Percentiles rank a stretch among this genome's conserved stretches.
These are phyloP conservation scores for Iris macrosiphon DNA, from an alignment of 106 monocot species.

Conservation along the genomic window DNA sequence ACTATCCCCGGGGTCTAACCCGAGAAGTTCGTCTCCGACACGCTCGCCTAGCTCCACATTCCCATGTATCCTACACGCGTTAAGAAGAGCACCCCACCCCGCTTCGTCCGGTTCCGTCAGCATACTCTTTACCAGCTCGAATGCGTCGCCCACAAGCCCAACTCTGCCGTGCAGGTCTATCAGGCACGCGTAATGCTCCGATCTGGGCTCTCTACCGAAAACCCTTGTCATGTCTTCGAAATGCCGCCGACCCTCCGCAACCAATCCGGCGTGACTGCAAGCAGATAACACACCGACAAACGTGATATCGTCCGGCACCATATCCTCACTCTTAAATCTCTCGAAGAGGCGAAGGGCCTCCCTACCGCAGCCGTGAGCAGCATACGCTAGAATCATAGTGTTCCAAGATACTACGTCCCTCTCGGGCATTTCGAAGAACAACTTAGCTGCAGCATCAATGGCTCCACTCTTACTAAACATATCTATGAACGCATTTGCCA, in stretches of 20 bases:
- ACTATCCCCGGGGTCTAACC: constrained; percentile 44
- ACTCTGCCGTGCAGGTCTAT: constrained; percentile 51
- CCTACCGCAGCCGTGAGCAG: constrained; percentile 35
- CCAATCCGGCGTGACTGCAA: constrained; percentile 57
- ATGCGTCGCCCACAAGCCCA: constrained; percentile 59
- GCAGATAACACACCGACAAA: constrained; percentile 62
- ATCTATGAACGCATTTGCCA: constrained; percentile 64
- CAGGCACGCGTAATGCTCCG: constrained; percentile 62
- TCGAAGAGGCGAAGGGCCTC: constrained; percentile 48
- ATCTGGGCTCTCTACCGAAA: constrained; percentile 37
- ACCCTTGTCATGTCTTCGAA: constrained; percentile 43
- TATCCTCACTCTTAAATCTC: constrained; percentile 15
- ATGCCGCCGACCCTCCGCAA: constrained; percentile 39
- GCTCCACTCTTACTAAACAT: constrained; percentile 79
- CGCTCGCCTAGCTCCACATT: constrained; percentile 42
- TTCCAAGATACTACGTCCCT: constrained; percentile 66
- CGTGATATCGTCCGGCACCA: constrained; percentile 53
- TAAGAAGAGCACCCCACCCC: constrained; percentile 69
- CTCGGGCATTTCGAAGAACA: constrained; percentile 47
- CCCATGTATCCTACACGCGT: constrained; percentile 54
- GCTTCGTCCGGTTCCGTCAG: constrained; percentile 42
- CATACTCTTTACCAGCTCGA: constrained; percentile 37
- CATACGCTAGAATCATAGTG: constrained; percentile 52
- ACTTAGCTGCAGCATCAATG: constrained; percentile 28
- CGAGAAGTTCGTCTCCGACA: constrained; percentile 40